Base-by-base conservation (phyloP, 2,329 filamentous ascomycete genomes). In the Venturia pyrina region DNA sequence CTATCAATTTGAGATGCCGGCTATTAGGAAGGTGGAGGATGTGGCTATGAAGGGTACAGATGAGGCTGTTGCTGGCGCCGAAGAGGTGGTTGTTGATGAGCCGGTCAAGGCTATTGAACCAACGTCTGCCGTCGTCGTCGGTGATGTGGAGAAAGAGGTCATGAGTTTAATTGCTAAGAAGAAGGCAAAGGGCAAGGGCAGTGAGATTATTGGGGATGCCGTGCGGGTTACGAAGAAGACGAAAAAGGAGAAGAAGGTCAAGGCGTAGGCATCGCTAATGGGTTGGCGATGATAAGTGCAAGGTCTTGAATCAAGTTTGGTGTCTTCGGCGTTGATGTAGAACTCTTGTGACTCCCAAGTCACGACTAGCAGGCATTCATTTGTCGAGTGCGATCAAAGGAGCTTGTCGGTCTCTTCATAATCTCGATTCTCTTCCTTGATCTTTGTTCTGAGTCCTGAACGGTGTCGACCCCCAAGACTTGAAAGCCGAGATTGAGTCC, bases 1-100 rank as follows among this genome's bases (percentile, higher is more conserved):
- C 11, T 98, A 99, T 76, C 87, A 95, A 68, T 93, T 91, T 72
- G 85, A 90, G 63, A 83, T 85, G 28, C 91, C 91, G 0, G 79
- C 82, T 70, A 78, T 96, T 70, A 96, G 90, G 81, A 77, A 77
- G 43, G 83, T 86, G 7, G 81, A 83, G 32, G 78, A 79, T 59
- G 80, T 86, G 62, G 77, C 80, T 24, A 75, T 80, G 66, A 79
- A 78, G 68, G 72, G 73, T 67, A 69, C 68, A 53, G 71, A 71
- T 59, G 71, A 73, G 68, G 72, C 71, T 32, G 70, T 65, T 68
- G 65, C 68, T 62, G 69, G 67, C 62, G 65, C 67, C 61, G 65
- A 69, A 32, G 70, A 69, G 68, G 67, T 73, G 69, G 67, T 67
- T 11, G 66, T 59, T 62, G 56, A 62, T n/a, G 67, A 67, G 46